phyloP scores from a whole-genome alignment of 441 rosid species.

The Eruca vesicaria region DNA sequence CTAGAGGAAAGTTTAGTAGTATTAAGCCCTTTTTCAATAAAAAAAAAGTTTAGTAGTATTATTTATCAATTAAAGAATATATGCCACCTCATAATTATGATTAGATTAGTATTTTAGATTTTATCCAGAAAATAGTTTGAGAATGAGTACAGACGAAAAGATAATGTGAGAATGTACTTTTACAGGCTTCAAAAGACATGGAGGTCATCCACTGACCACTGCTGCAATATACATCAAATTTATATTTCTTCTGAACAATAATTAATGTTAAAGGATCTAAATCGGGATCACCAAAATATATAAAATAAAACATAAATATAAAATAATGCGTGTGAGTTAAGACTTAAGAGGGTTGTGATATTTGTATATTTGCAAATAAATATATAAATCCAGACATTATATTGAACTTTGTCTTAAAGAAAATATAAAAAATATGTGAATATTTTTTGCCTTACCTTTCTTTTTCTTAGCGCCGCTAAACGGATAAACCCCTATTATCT shows the following conservation, averaged over 20 bases:
- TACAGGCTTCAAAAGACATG: not conserved
- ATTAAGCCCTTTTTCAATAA: too few relatives aligned
- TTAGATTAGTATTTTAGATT: not conserved
- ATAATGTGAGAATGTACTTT: constrained; percentile 14
- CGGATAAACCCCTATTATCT: constrained; percentile 16
- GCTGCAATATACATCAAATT: not conserved
- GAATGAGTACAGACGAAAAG: constrained; percentile 18
- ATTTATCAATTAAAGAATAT: not conserved
- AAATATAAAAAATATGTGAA: too few relatives aligned
- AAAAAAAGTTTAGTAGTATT: too few relatives aligned
- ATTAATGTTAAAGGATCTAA: not conserved
- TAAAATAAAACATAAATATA: not conserved
- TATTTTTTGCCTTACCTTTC: not conserved
- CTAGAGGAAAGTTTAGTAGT: too few relatives aligned
- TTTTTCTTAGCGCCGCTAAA: constrained; percentile 18
- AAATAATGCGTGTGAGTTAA: not conserved
- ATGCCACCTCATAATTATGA: not conserved
- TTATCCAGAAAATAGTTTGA: constrained; percentile 5
- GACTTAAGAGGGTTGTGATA: not conserved
- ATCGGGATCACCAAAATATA: constrained; percentile 9
- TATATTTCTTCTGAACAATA: not conserved
- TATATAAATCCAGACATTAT: too few relatives aligned
- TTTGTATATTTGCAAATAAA: too few relatives aligned
- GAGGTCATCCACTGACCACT: not conserved
- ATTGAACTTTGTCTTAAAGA: too few relatives aligned